Conservation (phyloP, 1,139 yeast genomes). For the Zygosaccharomyces pseudobailii region DNA sequence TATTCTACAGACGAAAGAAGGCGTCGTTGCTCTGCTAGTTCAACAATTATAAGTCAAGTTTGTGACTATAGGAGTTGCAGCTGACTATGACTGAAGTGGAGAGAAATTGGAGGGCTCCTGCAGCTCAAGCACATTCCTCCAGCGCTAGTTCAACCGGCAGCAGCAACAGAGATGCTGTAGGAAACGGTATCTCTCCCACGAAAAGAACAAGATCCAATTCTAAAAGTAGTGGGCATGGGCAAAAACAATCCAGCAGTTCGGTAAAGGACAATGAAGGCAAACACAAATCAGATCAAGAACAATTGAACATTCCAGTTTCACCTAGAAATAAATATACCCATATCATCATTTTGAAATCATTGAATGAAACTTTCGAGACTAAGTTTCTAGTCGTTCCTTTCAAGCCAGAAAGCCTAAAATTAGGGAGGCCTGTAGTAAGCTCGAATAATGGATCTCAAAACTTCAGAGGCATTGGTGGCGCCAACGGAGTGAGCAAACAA, state of each 20-base stretch:
- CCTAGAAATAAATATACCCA: constrained; percentile 33
- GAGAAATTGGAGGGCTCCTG: constrained; percentile 14
- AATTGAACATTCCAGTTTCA: constrained; percentile 16
- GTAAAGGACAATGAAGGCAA: constrained; percentile 5
- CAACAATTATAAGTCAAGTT: not conserved
- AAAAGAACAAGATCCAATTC: constrained; percentile 32
- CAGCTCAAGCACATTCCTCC: constrained; percentile 10
- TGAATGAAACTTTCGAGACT: constrained; percentile 77
- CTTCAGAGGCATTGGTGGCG: constrained; percentile 10
- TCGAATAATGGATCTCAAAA: constrained; percentile 39
- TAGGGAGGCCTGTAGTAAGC: constrained; percentile 72
- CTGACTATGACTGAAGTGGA: constrained; percentile 15
- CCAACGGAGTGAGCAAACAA: constrained; percentile 15
- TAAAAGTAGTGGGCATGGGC: constrained; percentile 27
- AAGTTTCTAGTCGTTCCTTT: constrained; percentile 77
- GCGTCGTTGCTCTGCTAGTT: not conserved
- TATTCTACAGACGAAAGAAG: not conserved
- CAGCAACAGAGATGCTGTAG: constrained; percentile 3
- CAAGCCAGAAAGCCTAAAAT: constrained; percentile 74
- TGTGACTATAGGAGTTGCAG: not conserved
- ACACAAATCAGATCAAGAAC: constrained; percentile 5
- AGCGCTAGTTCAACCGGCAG: constrained; percentile 4
- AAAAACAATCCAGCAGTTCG: not conserved
- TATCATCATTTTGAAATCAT: constrained; percentile 63
- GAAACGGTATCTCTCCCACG: constrained; percentile 1